These are phyloP conservation scores for Monilinia fructigena DNA, from an alignment of 2,329 filamentous ascomycete genomes.

Conservation along the genomic window DNA sequence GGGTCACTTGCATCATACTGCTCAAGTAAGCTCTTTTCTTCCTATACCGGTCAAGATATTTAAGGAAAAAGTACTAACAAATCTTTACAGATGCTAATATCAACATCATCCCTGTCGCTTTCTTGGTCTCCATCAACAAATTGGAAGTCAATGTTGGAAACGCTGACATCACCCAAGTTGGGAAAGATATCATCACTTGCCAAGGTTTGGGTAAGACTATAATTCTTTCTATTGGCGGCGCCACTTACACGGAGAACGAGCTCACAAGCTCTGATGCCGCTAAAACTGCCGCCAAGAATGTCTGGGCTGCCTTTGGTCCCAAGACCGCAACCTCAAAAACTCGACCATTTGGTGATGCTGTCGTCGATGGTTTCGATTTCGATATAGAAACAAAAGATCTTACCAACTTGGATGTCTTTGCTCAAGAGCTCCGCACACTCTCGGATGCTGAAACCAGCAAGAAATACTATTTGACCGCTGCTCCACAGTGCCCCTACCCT, in stretches of 20 bases:
- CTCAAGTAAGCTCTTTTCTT: conserved; percentile 11
- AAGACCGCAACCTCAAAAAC: conserved; percentile 45
- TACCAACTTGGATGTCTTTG: conserved; percentile 18
- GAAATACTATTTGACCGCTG: conserved; percentile 59
- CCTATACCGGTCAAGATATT: background rate
- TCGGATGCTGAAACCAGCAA: conserved; percentile 50
- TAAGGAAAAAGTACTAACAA: background rate
- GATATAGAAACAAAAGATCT: conserved; percentile 44
- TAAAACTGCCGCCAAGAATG: conserved; percentile 54
- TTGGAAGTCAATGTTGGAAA: conserved; percentile 22
- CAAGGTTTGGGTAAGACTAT: conserved; percentile 59
- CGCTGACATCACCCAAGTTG: conserved; percentile 13
- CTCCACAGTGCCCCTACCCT: conserved; percentile 66
- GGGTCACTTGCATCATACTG: conserved; percentile 22
- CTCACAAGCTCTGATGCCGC: conserved; percentile 56
- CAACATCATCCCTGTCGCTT: conserved; percentile 17
- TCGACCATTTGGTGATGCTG: conserved; percentile 65
- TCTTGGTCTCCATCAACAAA: conserved; percentile 19
- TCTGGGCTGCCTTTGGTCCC: conserved; percentile 73
- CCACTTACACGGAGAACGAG: conserved; percentile 66
- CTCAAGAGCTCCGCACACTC: conserved; percentile 42
- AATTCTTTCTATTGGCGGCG: conserved; percentile 69
- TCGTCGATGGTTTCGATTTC: conserved; percentile 74
- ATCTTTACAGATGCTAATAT: conserved; percentile 3
- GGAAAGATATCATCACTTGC: conserved; percentile 23